Conservation (phyloP, 768 basidiomycete genomes). For the Podaxis sp. region DNA sequence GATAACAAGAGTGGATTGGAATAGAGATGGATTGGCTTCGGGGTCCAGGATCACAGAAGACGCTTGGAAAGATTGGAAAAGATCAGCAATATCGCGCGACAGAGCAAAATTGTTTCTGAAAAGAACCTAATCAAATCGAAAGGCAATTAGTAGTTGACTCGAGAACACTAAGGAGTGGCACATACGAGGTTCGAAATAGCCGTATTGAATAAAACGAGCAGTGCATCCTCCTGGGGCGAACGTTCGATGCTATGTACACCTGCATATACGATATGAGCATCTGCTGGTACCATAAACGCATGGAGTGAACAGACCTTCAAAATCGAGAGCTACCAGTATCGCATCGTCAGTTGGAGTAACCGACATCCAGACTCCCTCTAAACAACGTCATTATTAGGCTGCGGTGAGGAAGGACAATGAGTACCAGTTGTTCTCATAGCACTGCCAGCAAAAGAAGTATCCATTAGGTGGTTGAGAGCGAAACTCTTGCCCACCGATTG, state of each 20-base stretch:
- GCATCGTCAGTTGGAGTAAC: slow-evolving; percentile 57
- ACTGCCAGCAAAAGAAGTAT: slow-evolving; percentile 65
- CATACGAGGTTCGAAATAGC: slow-evolving; percentile 62
- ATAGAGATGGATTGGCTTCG: slow-evolving; percentile 54
- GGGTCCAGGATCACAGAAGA: slow-evolving; percentile 61
- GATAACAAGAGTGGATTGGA: slow-evolving; percentile 58
- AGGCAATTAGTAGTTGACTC: too few species aligned
- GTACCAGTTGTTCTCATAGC: slow-evolving; percentile 62
- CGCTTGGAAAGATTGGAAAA: slow-evolving; percentile 63
- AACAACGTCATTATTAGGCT: not conserved
- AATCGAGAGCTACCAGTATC: slow-evolving; percentile 60
- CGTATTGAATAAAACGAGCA: slow-evolving; percentile 64
- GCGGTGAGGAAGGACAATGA: not conserved
- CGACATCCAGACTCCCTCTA: slow-evolving; percentile 67
- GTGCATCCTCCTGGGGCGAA: slow-evolving; percentile 61
- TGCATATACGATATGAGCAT: slow-evolving; percentile 11
- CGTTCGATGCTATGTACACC: slow-evolving; percentile 67
- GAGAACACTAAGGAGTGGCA: too few species aligned
- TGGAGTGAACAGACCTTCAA: slow-evolving; percentile 45
- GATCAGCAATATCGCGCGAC: slow-evolving; percentile 56
- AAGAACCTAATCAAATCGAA: slow-evolving; percentile 41
- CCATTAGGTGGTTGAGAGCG: slow-evolving; percentile 57
- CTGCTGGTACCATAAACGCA: not conserved
- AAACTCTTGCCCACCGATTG: slow-evolving; percentile 67
- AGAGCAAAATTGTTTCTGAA: slow-evolving; percentile 69